phyloP scores from a whole-genome alignment of 768 basidiomycete species.

The Rhodosporidiobolus odoratus region DNA sequence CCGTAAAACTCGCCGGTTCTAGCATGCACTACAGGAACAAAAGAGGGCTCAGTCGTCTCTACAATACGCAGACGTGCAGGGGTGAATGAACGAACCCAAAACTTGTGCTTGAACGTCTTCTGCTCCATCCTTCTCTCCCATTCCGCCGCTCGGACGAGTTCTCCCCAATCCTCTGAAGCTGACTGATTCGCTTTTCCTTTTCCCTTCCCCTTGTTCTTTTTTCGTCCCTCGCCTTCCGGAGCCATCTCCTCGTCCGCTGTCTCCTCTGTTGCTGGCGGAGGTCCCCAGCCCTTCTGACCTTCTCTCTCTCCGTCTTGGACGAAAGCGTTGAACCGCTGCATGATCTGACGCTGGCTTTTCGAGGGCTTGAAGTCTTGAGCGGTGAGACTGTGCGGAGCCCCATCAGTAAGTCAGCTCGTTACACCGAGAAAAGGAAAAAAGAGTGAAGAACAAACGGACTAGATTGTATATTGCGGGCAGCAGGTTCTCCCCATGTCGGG shows the following conservation, averaged over 20 bases:
- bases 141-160: conserved; percentile 6
- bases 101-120: conserved; percentile 29
- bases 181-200: conserved; percentile 41
- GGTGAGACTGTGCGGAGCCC: conserved; percentile 55
- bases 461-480: conserved; percentile 93
- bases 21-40: conserved; percentile 45
- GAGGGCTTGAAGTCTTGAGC: conserved; percentile 62
- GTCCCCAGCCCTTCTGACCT: conserved; percentile 38
- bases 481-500: conserved; percentile 75
- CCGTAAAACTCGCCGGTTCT: conserved; percentile 68
- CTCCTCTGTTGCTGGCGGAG: background rate
- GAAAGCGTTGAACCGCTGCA: conserved; percentile 76
- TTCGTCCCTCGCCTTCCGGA: conserved; percentile 46
- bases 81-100: conserved; percentile 54
- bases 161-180: conserved; percentile 20
- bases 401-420: no score
- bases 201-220: conserved; percentile 29
- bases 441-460: conserved; percentile 50
- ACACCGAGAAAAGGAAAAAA: background rate
- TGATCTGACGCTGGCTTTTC: conserved; percentile 66
- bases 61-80: conserved; percentile 51
- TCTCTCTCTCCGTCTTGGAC: conserved; percentile 51
- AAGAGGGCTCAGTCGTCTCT: conserved; percentile 42
- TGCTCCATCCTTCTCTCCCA: conserved; percentile 7
- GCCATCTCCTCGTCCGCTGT: conserved; percentile 29